Evolutionary conservation across 1,284 basidiomycete genomes (phyloP).

Genomic region (Puccinia horiana): DNA sequence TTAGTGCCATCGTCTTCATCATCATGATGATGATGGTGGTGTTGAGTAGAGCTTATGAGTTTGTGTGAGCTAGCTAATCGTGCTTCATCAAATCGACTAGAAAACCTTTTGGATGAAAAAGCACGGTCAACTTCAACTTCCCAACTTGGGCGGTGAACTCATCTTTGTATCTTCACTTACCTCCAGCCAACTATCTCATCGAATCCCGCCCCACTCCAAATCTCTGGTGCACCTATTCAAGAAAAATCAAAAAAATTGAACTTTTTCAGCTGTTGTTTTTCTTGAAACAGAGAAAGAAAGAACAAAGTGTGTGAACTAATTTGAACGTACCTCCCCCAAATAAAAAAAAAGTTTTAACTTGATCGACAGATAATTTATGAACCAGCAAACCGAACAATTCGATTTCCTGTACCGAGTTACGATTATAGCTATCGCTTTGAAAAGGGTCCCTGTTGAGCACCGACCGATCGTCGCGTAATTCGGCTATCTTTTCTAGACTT

Average conservation of each 20-base stretch:
- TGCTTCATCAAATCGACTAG: conserved; percentile 29
- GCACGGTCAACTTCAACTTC: neutral
- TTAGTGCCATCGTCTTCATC: neutral
- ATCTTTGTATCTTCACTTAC: neutral
- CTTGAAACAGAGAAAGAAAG: neutral
- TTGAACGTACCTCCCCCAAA: conserved; percentile 25
- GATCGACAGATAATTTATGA: neutral
- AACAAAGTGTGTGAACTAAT: neutral
- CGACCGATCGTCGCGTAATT: neutral
- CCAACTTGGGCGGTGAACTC: neutral
- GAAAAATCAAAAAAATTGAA: neutral
- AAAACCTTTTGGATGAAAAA: conserved; percentile 43
- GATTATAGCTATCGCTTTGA: conserved; percentile 31
- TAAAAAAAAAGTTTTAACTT: conserved; percentile 32
- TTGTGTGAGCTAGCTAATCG: neutral
- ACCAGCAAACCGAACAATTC: neutral
- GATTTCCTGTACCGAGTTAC: neutral
- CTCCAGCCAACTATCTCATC: conserved; percentile 30
- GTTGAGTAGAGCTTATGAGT: too few relatives aligned
- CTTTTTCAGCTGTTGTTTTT: too few relatives aligned
- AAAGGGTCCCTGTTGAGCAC: conserved; percentile 5
- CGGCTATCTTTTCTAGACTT: neutral
- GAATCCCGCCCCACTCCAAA: conserved; percentile 20
- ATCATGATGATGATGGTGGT: too few relatives aligned
- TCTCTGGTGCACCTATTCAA: conserved; percentile 20